Base-by-base conservation (phyloP, 805 yeast species). In the Candida xiaguanensis region DNA sequence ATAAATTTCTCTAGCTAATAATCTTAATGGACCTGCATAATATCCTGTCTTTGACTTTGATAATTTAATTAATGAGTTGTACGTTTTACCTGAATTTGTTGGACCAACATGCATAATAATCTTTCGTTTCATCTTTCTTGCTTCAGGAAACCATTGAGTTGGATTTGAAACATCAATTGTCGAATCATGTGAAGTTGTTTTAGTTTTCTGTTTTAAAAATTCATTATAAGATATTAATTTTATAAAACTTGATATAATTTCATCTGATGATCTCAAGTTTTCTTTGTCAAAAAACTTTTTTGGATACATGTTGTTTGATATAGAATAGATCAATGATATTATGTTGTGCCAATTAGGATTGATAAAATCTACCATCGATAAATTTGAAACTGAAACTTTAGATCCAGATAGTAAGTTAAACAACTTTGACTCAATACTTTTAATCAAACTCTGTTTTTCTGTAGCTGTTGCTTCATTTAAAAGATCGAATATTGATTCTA, bases 81-180 rank as follows among this genome's bases (percentile, higher is more conserved):
- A 85, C 0, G 98, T 93, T 53, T 93, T 93, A 9, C 99, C 99
- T 48, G 93, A 82, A 58, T 93, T 93, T 0, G 99, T 93, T 1
- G 99, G 99, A 0, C 99, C 99, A 8, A 93, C 86, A 57, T 93
- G 99, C 80, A 93, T 76, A n/a, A 84, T 74, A 35, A 93, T 72
- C 36, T 83, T 81, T 28, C 99, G 69, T 46, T 78, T 80, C 66
- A 88, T 68, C 46, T 79, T 76, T 28, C 98, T 70, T 0, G 99
- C 95, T 32, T 72, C 78, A 0, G 98, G 96, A 52, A 72, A 93
- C 89, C 95, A 85, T 47, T 65, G 65, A 3, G 69, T 66, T 7
- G 74, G 73, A 38, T 65, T 57, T 4, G 61, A 52, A 14, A 61
- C 50, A 35, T 63, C 68, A 5, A 62, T 49, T 14, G 42, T 37